phyloP scores from a whole-genome alignment of 2,329 filamentous ascomycete genomes.

The Pestalotiopsis sp. region DNA sequence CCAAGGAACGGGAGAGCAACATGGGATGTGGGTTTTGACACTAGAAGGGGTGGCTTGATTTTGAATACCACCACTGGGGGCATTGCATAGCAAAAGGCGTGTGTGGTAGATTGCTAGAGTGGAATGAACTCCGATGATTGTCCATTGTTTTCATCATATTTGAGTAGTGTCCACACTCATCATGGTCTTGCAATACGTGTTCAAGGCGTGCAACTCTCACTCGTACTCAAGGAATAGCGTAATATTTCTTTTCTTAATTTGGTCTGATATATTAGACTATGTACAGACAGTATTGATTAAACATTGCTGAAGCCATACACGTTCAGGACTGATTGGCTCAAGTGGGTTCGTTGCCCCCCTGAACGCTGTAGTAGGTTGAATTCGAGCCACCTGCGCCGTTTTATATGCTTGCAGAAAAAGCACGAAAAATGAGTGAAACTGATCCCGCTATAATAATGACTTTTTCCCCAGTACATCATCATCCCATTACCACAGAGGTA shows the following conservation, averaged over 20 bases:
- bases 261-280: not conserved
- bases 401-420: not conserved
- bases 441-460: not conserved
- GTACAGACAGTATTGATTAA: not conserved
- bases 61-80: not conserved
- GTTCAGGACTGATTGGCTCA: not conserved
- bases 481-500: not conserved
- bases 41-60: not conserved
- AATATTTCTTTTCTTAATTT: not conserved
- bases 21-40: not conserved
- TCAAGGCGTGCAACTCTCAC: not conserved
- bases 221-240: not conserved
- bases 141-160: not conserved
- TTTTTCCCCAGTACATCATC: slow-evolving; percentile 1
- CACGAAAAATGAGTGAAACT: not conserved
- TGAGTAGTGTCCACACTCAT: too few species aligned
- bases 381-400: not conserved
- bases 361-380: not conserved
- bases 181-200: too few species aligned
- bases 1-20: not conserved
- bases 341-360: not conserved
- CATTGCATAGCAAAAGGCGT: not conserved
- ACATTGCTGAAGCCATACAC: not conserved
- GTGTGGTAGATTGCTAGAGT: not conserved
- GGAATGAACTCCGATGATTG: not conserved